Conservation (phyloP, 2,329 filamentous ascomycete species). For the Sphaerostilbella broomeana region DNA sequence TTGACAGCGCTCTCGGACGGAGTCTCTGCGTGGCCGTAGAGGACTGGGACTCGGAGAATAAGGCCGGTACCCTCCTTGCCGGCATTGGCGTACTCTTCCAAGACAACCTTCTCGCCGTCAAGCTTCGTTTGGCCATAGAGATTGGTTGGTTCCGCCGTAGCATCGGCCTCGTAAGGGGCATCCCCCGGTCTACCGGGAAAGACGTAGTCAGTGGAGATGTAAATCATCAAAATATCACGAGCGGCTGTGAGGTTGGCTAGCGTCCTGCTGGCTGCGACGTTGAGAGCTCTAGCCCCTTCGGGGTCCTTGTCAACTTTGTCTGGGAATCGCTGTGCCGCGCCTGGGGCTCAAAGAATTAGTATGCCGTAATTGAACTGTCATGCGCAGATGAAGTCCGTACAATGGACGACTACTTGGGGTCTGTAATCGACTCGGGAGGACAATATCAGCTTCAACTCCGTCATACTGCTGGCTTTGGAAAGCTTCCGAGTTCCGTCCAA, state of each 20-base stretch:
- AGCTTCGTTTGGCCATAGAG: slow-evolving; percentile 61
- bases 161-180: slow-evolving; percentile 68
- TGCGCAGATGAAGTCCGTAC: too few species aligned
- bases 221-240: slow-evolving; percentile 59
- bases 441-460: background rate
- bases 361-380: too few species aligned
- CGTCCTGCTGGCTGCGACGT: slow-evolving; percentile 61
- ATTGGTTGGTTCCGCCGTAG: slow-evolving; percentile 64
- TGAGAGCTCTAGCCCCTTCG: slow-evolving; percentile 64
- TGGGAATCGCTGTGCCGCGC: slow-evolving; percentile 80
- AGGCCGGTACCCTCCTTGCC: slow-evolving; percentile 52
- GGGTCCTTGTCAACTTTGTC: slow-evolving; percentile 80
- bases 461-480: background rate
- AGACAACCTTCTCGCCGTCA: slow-evolving; percentile 56
- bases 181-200: slow-evolving; percentile 70
- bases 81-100: slow-evolving; percentile 50
- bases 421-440: background rate
- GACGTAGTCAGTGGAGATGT: slow-evolving; percentile 79
- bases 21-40: slow-evolving; percentile 70
- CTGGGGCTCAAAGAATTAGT: slow-evolving; percentile 37
- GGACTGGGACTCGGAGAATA: slow-evolving; percentile 72
- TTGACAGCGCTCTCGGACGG: slow-evolving; percentile 78
- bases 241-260: slow-evolving; percentile 61
- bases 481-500: background rate
- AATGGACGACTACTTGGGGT: slow-evolving; percentile 13